These are phyloP conservation scores for Schizosaccharomyces osmophilus DNA, from an alignment of 805 yeast species.

Conservation along the genomic window DNA sequence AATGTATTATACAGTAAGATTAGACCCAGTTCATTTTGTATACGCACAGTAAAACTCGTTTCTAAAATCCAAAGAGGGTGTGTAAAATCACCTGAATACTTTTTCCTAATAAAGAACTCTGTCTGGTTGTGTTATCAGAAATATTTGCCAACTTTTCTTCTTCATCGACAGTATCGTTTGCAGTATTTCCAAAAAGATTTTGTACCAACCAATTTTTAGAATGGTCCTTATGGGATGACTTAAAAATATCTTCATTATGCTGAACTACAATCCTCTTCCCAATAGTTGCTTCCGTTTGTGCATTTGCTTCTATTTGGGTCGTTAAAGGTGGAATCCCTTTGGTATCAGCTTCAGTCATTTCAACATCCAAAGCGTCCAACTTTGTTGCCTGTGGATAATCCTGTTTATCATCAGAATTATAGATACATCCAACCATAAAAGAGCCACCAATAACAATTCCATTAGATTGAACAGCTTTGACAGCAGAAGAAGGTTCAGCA, in stretches of 20 bases:
- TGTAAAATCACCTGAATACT: not conserved
- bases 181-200: not conserved
- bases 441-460: conserved; percentile 43
- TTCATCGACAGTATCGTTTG: not conserved
- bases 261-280: not conserved
- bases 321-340: not conserved
- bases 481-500: conserved; percentile 47
- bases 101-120: not conserved
- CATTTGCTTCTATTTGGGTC: not conserved
- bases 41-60: not conserved
- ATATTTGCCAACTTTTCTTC: not conserved
- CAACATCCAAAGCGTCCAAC: not conserved
- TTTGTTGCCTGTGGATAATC: not conserved
- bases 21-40: not conserved
- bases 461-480: conserved; percentile 65
- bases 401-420: not conserved
- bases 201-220: not conserved
- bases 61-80: not conserved
- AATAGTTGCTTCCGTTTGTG: not conserved
- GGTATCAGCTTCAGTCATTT: not conserved
- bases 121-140: not conserved
- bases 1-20: not conserved
- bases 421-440: conserved; percentile 33
- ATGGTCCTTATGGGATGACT: not conserved
- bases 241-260: not conserved